Percentiles rank a stretch among this genome's conserved stretches.
phyloP scores from a whole-genome alignment of 129 eudicot species.

The Escallonia rubra region DNA sequence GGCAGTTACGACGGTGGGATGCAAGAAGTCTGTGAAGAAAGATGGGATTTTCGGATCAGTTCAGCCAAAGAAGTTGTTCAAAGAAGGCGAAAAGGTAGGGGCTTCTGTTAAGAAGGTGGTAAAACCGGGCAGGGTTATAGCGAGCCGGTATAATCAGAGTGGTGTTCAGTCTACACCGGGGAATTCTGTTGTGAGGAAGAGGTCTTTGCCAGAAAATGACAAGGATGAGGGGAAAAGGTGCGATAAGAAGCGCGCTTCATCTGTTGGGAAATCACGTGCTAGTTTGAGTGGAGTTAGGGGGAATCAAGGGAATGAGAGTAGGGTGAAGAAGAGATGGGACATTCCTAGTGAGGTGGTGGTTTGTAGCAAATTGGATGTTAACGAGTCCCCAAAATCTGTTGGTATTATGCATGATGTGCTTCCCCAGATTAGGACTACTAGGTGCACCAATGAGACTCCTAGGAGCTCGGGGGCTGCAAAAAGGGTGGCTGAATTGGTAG shows the following conservation, averaged over 20 bases:
- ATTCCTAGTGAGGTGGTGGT: constrained; percentile 62
- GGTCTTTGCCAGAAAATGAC: constrained; percentile 51
- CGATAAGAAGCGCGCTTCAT: constrained; percentile 39
- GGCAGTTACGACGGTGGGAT: constrained; percentile 53
- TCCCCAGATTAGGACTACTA: constrained; percentile 45
- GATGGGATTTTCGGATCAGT: constrained; percentile 44
- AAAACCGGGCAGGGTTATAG: constrained; percentile 72
- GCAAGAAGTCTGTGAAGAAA: constrained; percentile 55
- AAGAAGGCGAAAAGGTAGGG: constrained; percentile 70
- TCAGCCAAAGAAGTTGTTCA: constrained; percentile 88
- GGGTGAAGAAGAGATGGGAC: constrained; percentile 80
- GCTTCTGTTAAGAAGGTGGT: constrained; percentile 51
- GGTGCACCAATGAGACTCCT: constrained; percentile 46
- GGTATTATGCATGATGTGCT: constrained; percentile 23
- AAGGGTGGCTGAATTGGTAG: constrained; percentile 66
- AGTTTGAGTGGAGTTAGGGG: constrained; percentile 2
- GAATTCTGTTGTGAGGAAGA: constrained; percentile 52
- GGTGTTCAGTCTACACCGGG: constrained; percentile 17
- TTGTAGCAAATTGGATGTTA: constrained; percentile 31
- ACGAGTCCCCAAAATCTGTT: constrained; percentile 22
- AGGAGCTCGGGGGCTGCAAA: constrained; percentile 86
- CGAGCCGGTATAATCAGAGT: constrained; percentile 70
- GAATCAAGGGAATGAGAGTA: constrained; percentile 26
- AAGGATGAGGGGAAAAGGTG: constrained; percentile 30
- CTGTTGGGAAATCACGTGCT: constrained; percentile 31